These are phyloP conservation scores for Vanilla planifolia DNA, from an alignment of 106 monocot genomes.

Conservation along the genomic window DNA sequence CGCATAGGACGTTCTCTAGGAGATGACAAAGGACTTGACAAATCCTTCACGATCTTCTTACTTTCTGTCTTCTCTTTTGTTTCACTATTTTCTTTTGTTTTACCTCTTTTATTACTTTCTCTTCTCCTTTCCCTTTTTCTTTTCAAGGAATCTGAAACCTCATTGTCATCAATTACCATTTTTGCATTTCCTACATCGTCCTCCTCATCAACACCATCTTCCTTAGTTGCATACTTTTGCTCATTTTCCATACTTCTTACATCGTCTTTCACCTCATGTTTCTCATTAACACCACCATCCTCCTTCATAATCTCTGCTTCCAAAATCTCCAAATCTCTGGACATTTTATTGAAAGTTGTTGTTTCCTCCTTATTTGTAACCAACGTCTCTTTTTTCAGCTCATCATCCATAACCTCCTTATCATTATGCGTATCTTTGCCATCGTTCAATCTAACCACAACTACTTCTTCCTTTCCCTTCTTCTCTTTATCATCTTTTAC, in stretches of 20 bases:
- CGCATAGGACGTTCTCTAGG: conserved; percentile 35
- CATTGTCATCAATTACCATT: not conserved
- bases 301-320: not conserved
- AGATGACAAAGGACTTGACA: not conserved
- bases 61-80: conserved; percentile 5
- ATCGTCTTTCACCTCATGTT: not conserved
- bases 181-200: not conserved
- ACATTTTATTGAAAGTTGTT: no score
- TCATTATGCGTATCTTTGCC: no score
- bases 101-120: not conserved
- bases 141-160: not conserved
- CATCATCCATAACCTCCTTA: no score
- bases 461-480: not conserved
- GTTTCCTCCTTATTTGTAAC: no score
- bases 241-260: not conserved
- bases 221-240: not conserved
- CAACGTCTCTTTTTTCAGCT: no score
- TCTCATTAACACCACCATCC: not conserved
- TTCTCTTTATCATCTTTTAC: not conserved
- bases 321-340: not conserved
- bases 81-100: not conserved
- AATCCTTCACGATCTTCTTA: not conserved
- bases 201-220: no score
- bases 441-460: no score
- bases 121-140: not conserved